Conservation (phyloP, 2,329 filamentous ascomycete genomes). For the Epichloe aotearoae region DNA sequence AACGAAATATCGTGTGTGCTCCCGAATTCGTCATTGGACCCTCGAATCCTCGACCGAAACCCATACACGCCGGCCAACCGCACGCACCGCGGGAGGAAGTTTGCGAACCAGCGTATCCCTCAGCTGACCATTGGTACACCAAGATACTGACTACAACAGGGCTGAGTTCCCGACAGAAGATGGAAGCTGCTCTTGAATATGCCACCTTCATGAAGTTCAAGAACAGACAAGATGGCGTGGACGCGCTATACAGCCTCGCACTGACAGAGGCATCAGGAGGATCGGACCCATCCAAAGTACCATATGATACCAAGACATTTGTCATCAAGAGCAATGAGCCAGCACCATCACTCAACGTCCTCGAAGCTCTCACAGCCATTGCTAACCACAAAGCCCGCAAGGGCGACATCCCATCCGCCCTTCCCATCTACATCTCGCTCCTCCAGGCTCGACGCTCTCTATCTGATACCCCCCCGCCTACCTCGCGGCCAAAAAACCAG, state of each 20-base stretch:
- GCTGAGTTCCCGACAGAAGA: conserved; percentile 62
- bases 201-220: conserved; percentile 79
- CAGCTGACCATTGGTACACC: conserved; percentile 67
- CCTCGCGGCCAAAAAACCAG: conserved; percentile 5
- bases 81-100: conserved; percentile 61
- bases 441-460: conserved; percentile 62
- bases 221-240: conserved; percentile 47
- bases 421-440: conserved; percentile 76
- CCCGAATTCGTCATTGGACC: conserved; percentile 65
- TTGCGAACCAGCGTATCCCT: conserved; percentile 53
- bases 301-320: conserved; percentile 48
- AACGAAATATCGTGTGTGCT: conserved; percentile 53
- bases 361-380: conserved; percentile 62
- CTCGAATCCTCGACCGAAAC: conserved; percentile 68
- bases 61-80: conserved; percentile 50
- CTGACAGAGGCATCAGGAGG: conserved; percentile 58
- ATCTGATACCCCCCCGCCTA: conserved; percentile 21
- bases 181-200: conserved; percentile 72
- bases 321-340: conserved; percentile 47
- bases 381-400: conserved; percentile 64
- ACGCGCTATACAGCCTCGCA: conserved; percentile 62
- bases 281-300: conserved; percentile 25
- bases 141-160: conserved; percentile 70
- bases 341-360: conserved; percentile 56
- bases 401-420: conserved; percentile 52